Percentiles rank a stretch among this genome's conserved stretches.
phyloP scores from a whole-genome alignment of 345 rosid genomes.

The Gynandropsis gynandra region DNA sequence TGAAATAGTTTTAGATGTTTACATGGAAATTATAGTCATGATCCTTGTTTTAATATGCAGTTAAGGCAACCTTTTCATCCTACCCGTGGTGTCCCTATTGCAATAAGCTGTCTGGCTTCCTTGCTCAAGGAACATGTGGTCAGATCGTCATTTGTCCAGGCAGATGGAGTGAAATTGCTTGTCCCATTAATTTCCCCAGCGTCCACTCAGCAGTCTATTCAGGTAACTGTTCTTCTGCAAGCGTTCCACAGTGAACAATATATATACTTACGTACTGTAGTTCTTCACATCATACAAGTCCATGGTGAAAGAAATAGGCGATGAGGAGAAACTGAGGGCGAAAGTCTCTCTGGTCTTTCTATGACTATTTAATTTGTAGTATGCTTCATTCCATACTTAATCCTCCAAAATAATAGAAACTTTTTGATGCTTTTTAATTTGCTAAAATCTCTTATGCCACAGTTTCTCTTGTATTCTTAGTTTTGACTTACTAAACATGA shows the following conservation, averaged over 20 bases:
- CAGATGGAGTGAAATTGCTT: slow-evolving; percentile 87
- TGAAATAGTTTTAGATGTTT: slow-evolving; percentile 8
- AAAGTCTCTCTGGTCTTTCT: not conserved
- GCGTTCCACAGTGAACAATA: slow-evolving; percentile 1
- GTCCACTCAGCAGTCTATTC: slow-evolving; percentile 92
- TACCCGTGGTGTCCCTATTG: slow-evolving; percentile 63
- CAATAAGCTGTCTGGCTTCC: slow-evolving; percentile 66
- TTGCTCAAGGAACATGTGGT: slow-evolving; percentile 81
- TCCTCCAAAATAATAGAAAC: too few species aligned
- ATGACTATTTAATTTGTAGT: slow-evolving; percentile 10
- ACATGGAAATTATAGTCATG: slow-evolving; percentile 11
- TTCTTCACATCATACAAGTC: slow-evolving; percentile 7
- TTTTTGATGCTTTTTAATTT: too few species aligned
- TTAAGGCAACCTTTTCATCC: slow-evolving; percentile 89
- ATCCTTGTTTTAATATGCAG: slow-evolving; percentile 37
- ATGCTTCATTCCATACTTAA: not conserved
- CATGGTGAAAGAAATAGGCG: not conserved
- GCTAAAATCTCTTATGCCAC: too few species aligned
- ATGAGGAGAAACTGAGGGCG: not conserved
- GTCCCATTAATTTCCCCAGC: slow-evolving; percentile 86
- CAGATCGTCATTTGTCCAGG: slow-evolving; percentile 84
- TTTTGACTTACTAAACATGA: too few species aligned
- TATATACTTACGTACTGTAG: slow-evolving; percentile 3
- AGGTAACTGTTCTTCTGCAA: slow-evolving; percentile 40
- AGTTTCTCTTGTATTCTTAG: too few species aligned